Evolutionary conservation across 805 yeast genomes (phyloP).

Genomic region (Saturnispora mendoncae): DNA sequence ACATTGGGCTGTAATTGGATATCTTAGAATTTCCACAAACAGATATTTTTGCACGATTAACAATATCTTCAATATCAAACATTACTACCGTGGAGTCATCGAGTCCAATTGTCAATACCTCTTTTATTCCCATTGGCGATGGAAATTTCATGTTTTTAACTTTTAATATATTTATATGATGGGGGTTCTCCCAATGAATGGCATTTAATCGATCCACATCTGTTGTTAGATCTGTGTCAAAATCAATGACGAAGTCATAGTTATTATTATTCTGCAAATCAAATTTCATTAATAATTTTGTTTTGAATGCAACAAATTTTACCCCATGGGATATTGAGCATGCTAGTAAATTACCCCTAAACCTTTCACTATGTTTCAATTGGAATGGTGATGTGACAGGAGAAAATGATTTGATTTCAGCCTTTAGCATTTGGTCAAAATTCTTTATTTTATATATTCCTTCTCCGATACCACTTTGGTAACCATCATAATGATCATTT

Average conservation of each 20-base stretch:
- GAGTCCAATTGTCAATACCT: constrained; percentile 39
- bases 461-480: too few species aligned
- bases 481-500: too few species aligned
- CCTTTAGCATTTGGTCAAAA: constrained; percentile 4
- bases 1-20: background rate
- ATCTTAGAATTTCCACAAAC: background rate
- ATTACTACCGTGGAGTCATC: constrained; percentile 49
- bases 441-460: background rate
- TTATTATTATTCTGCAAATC: constrained; percentile 13
- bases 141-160: background rate
- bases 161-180: constrained; percentile 6
- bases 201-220: constrained; percentile 2
- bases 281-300: constrained; percentile 9
- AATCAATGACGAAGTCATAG: constrained; percentile 19
- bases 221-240: constrained; percentile 14
- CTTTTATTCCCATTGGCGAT: constrained; percentile 17
- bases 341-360: constrained; percentile 14
- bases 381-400: background rate
- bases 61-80: constrained; percentile 26
- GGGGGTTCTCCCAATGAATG: constrained; percentile 3
- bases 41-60: constrained; percentile 13
- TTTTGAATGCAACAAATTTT: constrained; percentile 7
- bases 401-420: background rate
- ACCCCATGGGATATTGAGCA: constrained; percentile 13
- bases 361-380: constrained; percentile 17